Evolutionary conservation across 1,284 basidiomycete species (phyloP).

Genomic region (Apiotrichum gracile): DNA sequence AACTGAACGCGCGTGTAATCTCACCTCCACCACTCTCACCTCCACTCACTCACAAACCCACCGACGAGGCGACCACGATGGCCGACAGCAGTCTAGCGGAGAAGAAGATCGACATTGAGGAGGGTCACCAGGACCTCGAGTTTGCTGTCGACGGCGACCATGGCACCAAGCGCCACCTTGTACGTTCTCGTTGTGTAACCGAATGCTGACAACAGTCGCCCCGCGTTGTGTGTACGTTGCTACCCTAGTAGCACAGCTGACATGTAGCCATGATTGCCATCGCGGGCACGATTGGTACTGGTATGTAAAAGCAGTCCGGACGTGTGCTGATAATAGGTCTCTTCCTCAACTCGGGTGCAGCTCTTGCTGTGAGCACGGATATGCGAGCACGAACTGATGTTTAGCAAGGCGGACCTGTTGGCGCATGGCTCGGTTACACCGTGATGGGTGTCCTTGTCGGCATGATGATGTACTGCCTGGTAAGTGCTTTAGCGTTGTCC

Average conservation of each 20-base stretch:
- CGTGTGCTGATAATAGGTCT: background rate
- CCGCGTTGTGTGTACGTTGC: constrained; percentile 8
- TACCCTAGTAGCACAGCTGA: no score
- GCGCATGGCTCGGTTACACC: constrained; percentile 23
- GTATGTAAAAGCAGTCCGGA: no score
- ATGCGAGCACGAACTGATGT: no score
- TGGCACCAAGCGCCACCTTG: constrained; percentile 12
- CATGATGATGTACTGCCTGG: constrained; percentile 26
- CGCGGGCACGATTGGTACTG: constrained; percentile 9
- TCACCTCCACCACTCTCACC: no score
- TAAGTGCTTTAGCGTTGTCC: no score
- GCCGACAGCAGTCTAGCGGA: no score
- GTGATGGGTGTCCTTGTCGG: constrained; percentile 10
- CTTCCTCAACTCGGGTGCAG: constrained; percentile 1
- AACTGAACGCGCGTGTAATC: no score
- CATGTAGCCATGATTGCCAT: constrained; percentile 11
- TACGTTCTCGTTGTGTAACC: background rate
- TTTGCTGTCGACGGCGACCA: constrained; percentile 10
- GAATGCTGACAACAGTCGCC: background rate
- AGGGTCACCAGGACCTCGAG: background rate
- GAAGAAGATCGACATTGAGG: no score
- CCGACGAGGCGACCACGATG: no score
- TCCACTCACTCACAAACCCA: no score
- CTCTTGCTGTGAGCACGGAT: no score
- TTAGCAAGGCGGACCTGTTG: constrained; percentile 1